These are phyloP conservation scores for Russula earlei DNA, from an alignment of 768 basidiomycete genomes.

Conservation along the genomic window DNA sequence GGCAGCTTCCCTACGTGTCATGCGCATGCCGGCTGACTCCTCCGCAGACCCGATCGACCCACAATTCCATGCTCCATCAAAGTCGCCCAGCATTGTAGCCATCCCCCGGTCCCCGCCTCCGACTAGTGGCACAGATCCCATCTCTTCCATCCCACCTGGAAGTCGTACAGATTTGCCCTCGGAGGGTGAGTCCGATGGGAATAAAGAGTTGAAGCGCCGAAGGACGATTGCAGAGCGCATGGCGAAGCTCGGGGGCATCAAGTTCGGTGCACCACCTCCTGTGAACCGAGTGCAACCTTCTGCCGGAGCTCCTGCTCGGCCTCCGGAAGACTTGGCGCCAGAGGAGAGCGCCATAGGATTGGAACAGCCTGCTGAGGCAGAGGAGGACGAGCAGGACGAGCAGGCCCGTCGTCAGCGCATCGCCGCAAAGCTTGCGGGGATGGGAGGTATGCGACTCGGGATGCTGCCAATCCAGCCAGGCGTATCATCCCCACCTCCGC, in stretches of 20 bases:
- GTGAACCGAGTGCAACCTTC: slow-evolving; percentile 31
- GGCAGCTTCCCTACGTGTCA: slow-evolving; percentile 20
- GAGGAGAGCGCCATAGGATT: slow-evolving; percentile 22
- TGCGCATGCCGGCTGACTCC: slow-evolving; percentile 4
- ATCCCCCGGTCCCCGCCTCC: neutral
- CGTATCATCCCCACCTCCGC: slow-evolving; percentile 14
- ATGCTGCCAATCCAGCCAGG: slow-evolving; percentile 34
- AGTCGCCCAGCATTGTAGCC: slow-evolving; percentile 24
- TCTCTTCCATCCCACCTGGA: slow-evolving; percentile 1
- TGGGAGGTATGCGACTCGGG: slow-evolving; percentile 50
- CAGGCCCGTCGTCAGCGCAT: slow-evolving; percentile 46
- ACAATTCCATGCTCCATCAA: slow-evolving; percentile 41
- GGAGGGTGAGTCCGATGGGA: slow-evolving; percentile 33
- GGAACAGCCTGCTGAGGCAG: slow-evolving; percentile 19
- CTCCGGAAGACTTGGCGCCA: slow-evolving; percentile 19
- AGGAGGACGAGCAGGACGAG: slow-evolving; percentile 46
- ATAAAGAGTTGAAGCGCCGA: slow-evolving; percentile 38
- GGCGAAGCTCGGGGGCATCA: slow-evolving; percentile 84
- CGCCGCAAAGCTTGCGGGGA: slow-evolving; percentile 42
- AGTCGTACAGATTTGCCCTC: neutral
- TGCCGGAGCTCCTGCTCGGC: slow-evolving; percentile 23
- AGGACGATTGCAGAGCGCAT: slow-evolving; percentile 87
- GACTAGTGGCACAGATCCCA: neutral
- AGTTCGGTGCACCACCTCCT: slow-evolving; percentile 61
- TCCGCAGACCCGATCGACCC: slow-evolving; percentile 61